A percentile compares a stretch with the other conserved stretches of the same genome.
These are phyloP conservation scores for Anthracocystis panici-leucophaei DNA, from an alignment of 1,284 basidiomycete genomes.

Conservation along the genomic window DNA sequence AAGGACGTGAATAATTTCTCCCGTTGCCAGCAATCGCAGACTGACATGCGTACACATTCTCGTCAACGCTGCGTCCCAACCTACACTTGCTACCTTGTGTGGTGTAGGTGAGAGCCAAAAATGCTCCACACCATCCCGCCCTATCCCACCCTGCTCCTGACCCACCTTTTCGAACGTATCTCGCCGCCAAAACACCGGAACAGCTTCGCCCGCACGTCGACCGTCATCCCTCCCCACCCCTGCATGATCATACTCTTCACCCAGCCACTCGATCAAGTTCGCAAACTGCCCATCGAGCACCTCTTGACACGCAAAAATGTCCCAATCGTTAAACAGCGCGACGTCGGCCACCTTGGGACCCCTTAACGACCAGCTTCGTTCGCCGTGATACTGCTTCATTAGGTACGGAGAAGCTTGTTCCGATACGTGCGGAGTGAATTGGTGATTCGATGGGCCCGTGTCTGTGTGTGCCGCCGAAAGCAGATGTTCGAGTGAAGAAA, in stretches of 20 bases:
- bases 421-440: not conserved
- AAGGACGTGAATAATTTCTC: constrained; percentile 55
- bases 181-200: constrained; percentile 50
- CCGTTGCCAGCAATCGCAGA: constrained; percentile 24
- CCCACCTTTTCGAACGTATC: constrained; percentile 39
- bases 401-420: constrained; percentile 20
- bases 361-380: constrained; percentile 42
- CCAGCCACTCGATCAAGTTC: constrained; percentile 28
- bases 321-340: constrained; percentile 49
- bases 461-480: constrained; percentile 16
- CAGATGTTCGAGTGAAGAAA: constrained; percentile 8
- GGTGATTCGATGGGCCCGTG: not conserved
- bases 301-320: constrained; percentile 57
- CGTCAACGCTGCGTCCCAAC: constrained; percentile 58
- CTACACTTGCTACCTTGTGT: constrained; percentile 36
- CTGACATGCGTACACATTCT: constrained; percentile 61
- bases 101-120: constrained; percentile 58
- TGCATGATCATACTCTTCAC: constrained; percentile 45
- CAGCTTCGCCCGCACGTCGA: constrained; percentile 44
- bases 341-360: constrained; percentile 47
- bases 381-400: constrained; percentile 39
- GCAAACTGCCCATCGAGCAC: constrained; percentile 48
- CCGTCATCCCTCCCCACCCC: constrained; percentile 56
- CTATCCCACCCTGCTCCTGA: constrained; percentile 41
- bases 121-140: constrained; percentile 49